Percentiles rank a stretch among this genome's conserved stretches.
phyloP scores from a whole-genome alignment of 345 rosid species.

The Rhodamnia argentea region DNA sequence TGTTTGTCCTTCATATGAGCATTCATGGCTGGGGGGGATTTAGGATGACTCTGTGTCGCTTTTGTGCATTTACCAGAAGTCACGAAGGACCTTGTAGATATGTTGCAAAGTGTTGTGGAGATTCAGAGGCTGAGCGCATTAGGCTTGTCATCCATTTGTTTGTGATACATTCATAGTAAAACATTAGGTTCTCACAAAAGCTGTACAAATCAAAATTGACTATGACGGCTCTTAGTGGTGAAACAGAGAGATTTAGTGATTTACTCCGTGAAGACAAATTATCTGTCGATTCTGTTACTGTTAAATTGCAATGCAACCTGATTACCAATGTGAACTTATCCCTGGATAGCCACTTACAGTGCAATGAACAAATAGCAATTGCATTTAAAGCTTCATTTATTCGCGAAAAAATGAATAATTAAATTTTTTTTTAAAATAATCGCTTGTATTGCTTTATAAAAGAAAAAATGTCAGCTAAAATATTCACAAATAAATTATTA shows the following conservation, averaged over 20 bases:
- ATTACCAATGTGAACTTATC: background rate
- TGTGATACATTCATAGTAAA: background rate
- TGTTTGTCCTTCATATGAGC: background rate
- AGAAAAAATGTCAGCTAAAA: too few relatives aligned
- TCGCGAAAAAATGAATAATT: too few relatives aligned
- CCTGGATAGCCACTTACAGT: background rate
- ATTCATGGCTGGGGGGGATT: background rate
- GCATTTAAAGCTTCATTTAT: too few relatives aligned
- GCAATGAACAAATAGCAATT: background rate
- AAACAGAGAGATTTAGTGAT: background rate
- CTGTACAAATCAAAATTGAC: background rate
- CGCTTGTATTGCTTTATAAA: too few relatives aligned
- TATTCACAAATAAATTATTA: too few relatives aligned
- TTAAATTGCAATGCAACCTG: background rate
- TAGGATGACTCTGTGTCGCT: background rate
- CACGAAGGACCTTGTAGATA: background rate
- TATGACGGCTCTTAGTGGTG: background rate
- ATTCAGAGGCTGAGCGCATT: background rate
- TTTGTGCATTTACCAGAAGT: background rate
- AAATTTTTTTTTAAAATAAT: too few relatives aligned
- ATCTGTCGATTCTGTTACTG: background rate
- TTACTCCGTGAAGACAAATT: background rate
- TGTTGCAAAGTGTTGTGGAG: background rate
- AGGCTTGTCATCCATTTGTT: background rate
- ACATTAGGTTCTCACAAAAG: background rate